phyloP scores from a whole-genome alignment of 441 rosid genomes.

The Macaranga tanarius region DNA sequence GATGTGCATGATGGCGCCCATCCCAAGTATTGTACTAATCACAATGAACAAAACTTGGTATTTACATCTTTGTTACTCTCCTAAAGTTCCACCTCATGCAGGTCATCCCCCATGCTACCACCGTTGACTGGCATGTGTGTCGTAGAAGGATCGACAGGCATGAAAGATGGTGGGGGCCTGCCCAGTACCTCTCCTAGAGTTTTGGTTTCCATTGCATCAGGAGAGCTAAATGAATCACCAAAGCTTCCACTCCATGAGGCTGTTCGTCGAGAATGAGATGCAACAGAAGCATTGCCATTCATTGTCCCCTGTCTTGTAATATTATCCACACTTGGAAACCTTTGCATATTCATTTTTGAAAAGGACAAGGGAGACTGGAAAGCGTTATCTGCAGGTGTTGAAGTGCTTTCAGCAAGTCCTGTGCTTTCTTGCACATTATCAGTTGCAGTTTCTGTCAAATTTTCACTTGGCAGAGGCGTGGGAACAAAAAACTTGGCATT shows the following conservation, averaged over 20 bases:
- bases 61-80: constrained; percentile 45
- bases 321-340: constrained; percentile 76
- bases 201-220: constrained; percentile 29
- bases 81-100: constrained; percentile 87
- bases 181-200: constrained; percentile 39
- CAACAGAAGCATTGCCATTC: constrained; percentile 30
- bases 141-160: constrained; percentile 30
- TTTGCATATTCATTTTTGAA: constrained; percentile 45
- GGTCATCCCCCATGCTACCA: constrained; percentile 69
- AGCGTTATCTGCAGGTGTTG: constrained; percentile 40
- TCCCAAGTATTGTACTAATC: constrained; percentile 24
- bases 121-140: constrained; percentile 33
- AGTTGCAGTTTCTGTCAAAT: constrained; percentile 43
- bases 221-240: constrained; percentile 38
- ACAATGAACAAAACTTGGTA: constrained; percentile 48
- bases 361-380: constrained; percentile 41
- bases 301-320: constrained; percentile 34
- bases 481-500: constrained; percentile 89
- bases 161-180: constrained; percentile 37
- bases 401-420: constrained; percentile 40
- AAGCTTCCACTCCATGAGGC: constrained; percentile 94
- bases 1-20: constrained; percentile 24
- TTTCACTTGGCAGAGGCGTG: constrained; percentile 46
- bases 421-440: constrained; percentile 51
- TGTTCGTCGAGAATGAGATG: constrained; percentile 60